Base-by-base conservation (phyloP, 192 early-diverging fungal genomes). In the Cetraspora pellucida region DNA sequence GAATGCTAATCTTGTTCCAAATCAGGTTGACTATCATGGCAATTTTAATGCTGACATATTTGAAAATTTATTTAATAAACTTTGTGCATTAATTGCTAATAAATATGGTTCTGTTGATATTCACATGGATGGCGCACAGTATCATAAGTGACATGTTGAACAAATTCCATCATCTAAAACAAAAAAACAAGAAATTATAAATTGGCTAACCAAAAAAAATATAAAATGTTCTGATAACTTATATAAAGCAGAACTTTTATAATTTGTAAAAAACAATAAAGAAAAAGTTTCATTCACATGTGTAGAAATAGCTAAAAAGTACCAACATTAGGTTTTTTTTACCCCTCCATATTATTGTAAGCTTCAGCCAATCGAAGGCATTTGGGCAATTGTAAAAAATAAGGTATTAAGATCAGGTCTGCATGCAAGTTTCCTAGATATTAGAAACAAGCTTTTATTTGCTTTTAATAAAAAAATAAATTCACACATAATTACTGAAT, bases 391-490 rank as follows among this genome's bases (percentile, higher is more conserved):
- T 47, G 44, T 68, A 46, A 68, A 68, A 68, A 10, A 43, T 68
- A 43, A 45, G 25, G 45, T 68, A 16, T 28, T 43, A 23, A 55
- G 14, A 19, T n/a, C 14, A 1, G 3, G 54, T 57, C 0, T 19
- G 23, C 28, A 65, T 31, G 1, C 64, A 30, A 65, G 31, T 65
- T 28, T 16, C 31, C 64, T 65, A 13, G 37, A 21, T 31, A 31
- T 65, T 65, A 65, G 64, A 44, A 28, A 65, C 16, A 31, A 65
- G 30, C 30, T 65, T 30, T 65, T 65, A 16, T 44, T 30, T 44
- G 27, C 64, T 65, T 65, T 65, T 65, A 65, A 65, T 65, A 65
- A 65, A 10, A 21, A 65, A 31, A 65, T 37, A 37, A 37, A 5
- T 37, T 37, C 31, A 37, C 1, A 37, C 1, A 37, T 37, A 37